Percentiles rank a stretch among this genome's conserved stretches.
phyloP scores from a whole-genome alignment of 345 rosid genomes.

The Brassica cretica region DNA sequence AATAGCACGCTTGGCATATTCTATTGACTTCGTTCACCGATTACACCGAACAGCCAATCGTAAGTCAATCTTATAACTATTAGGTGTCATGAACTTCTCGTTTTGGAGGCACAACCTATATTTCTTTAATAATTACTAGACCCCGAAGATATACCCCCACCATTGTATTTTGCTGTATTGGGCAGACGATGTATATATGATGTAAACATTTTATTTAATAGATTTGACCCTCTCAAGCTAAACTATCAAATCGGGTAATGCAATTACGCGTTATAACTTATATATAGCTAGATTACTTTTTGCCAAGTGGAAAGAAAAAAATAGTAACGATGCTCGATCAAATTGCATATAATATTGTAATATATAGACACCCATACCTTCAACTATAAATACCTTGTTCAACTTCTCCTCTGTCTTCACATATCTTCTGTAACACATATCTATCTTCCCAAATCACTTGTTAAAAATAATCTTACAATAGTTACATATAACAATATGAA shows the following conservation, averaged over 20 bases:
- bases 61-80: neutral
- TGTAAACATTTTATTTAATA: neutral
- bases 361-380: neutral
- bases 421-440: conserved; percentile 4
- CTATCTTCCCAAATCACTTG: neutral
- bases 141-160: neutral
- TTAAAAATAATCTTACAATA: conserved; percentile 5
- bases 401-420: conserved; percentile 26
- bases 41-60: neutral
- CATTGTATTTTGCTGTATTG: neutral
- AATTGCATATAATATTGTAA: neutral
- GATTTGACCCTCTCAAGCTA: neutral
- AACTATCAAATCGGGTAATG: conserved; percentile 8
- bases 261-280: conserved; percentile 28
- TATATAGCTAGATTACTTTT: conserved; percentile 19
- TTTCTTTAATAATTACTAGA: neutral
- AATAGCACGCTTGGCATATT: neutral
- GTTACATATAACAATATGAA: conserved; percentile 19
- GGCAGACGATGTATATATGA: neutral
- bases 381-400: conserved; percentile 35
- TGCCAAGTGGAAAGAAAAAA: conserved; percentile 40
- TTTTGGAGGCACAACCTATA: neutral
- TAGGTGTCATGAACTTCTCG: neutral
- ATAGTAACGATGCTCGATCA: neutral
- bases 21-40: neutral